Evolutionary conservation across 73 alveolate genomes (phyloP).

Genomic region (Symbiodinium pilosum): DNA sequence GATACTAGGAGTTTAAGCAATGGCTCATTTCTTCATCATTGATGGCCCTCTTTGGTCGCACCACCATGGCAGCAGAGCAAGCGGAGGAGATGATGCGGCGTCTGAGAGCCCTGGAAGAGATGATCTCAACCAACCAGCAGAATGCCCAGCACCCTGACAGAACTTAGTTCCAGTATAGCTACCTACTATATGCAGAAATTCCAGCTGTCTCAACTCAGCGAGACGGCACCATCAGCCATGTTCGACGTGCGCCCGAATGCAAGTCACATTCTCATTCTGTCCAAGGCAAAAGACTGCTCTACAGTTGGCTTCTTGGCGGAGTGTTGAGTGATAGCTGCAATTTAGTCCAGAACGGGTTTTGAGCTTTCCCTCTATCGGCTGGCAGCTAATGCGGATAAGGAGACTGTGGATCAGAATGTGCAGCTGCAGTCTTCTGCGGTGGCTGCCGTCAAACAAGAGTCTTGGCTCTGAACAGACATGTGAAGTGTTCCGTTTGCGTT

Average conservation of each 20-base stretch:
- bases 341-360: not conserved
- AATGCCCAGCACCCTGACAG: slow-evolving; percentile 31
- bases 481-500: not conserved
- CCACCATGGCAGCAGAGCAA: no score
- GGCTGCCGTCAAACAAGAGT: slow-evolving; percentile 44
- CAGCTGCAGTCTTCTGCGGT: slow-evolving; percentile 29
- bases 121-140: slow-evolving; percentile 27
- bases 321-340: not conserved
- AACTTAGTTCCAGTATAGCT: no score
- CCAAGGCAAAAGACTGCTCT: not conserved
- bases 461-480: no score
- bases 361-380: not conserved
- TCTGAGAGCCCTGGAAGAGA: slow-evolving; percentile 29
- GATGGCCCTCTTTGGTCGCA: not conserved
- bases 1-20: no score
- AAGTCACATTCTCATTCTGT: no score
- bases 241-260: no score
- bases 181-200: not conserved
- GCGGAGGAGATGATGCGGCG: slow-evolving; percentile 37
- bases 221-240: no score
- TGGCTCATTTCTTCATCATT: not conserved
- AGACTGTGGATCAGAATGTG: slow-evolving; percentile 26
- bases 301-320: not conserved
- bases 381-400: not conserved
- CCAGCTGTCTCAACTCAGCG: not conserved